Evolutionary conservation across 2,329 filamentous ascomycete genomes (phyloP).

Genomic region (Colletotrichum orbiculare): DNA sequence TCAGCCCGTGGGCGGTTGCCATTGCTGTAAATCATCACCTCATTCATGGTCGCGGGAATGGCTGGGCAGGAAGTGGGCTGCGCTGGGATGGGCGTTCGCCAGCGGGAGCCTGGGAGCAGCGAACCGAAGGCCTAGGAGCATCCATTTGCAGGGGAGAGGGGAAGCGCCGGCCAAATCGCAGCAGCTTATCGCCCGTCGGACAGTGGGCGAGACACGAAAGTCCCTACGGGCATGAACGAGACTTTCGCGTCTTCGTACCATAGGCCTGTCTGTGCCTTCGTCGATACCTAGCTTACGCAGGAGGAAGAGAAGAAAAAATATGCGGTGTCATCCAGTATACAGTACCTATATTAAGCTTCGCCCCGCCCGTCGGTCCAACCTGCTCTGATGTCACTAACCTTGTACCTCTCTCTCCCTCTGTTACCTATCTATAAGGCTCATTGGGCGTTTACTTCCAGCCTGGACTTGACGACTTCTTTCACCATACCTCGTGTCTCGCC

Average conservation of each 20-base stretch:
- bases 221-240: background rate
- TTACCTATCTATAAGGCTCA: background rate
- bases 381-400: constrained; percentile 34
- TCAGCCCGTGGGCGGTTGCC: constrained; percentile 9
- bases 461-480: background rate
- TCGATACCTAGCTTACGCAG: background rate
- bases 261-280: background rate
- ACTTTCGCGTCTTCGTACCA: background rate
- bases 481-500: too few relatives aligned
- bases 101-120: background rate
- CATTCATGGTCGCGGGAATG: constrained; percentile 4
- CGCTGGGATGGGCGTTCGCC: background rate
- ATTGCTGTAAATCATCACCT: constrained; percentile 24
- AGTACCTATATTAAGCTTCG: constrained; percentile 29
- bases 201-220: constrained; percentile 20
- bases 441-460: background rate
- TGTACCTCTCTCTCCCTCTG: constrained; percentile 1
- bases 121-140: background rate
- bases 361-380: constrained; percentile 30
- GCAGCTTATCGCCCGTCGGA: constrained; percentile 9
- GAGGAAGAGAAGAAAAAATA: constrained; percentile 13
- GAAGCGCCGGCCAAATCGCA: constrained; percentile 2
- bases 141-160: background rate
- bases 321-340: constrained; percentile 14
- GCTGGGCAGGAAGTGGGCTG: background rate